Base-by-base conservation (phyloP, 257 asterid genomes). In the Solanum appendiculatum region DNA sequence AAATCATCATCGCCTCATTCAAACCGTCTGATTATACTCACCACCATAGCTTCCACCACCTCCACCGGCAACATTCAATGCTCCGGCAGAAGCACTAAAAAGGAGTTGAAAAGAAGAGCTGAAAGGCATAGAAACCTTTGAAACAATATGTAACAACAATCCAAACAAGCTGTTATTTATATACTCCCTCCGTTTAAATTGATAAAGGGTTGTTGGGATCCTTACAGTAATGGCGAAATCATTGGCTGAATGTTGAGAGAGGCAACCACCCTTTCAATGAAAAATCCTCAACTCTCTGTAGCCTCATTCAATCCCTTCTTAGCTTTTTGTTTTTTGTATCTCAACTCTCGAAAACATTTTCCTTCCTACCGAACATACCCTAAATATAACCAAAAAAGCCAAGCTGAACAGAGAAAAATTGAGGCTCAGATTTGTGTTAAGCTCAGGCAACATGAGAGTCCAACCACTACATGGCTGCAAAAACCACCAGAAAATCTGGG, bases 261-360 rank as follows among this genome's bases (percentile, higher is more conserved):
- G 92, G 92, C 93, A 91, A 93, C 93, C 91, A 86, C 93, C 94
- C 93, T 88, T 87, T 9, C 85, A 66, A 82, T 21, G 78, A 87
- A 88, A 77, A 39, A 89, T 89, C 87, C 33, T 31, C 9, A 69
- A 25, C 81, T 58, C 82, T 39, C 33, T 25, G 9, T n/a, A 18
- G 23, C 82, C 86, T 86, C 82, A 58, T 86, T 44, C 39, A 10
- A 21, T 77, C 31, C 63, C 68, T 69, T 56, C 51, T 31, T 37
- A 85, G 82, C 25, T 3, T 85, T 15, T 68, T 2, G 70, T 10
- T 25, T 63, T 63, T 63, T 63, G 70, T 63, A n/a, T 63, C 33
- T 63, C 33, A 63, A 63, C 18, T 63, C 33, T 63, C 18, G 1
- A 11, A n/a, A n/a, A 63, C 33, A 63, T 63, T 63, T 63, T 63